Evolutionary conservation across 139 green algal species (phyloP).

Genomic region (Tetradesmus lagerheimii): DNA sequence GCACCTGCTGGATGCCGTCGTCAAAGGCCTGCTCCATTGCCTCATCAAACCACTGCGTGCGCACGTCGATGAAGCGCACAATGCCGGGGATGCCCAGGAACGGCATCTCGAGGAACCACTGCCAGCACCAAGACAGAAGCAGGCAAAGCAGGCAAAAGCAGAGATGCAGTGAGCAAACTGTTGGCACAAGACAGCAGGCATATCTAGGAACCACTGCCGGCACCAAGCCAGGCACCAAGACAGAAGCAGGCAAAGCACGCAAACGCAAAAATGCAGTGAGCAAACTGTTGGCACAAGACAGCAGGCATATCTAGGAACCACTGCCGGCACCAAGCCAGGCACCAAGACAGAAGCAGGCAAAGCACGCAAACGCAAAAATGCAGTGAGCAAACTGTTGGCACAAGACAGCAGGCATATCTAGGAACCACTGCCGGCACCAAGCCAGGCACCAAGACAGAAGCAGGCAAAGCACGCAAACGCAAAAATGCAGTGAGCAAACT

Average conservation of each 20-base stretch:
- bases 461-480: neutral
- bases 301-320: neutral
- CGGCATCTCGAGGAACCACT: constrained; percentile 46
- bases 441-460: neutral
- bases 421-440: neutral
- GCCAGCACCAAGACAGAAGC: neutral
- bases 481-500: no score
- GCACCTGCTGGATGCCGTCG: constrained; percentile 63
- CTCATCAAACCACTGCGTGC: constrained; percentile 82
- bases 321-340: neutral
- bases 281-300: no score
- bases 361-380: neutral
- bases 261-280: neutral
- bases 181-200: neutral
- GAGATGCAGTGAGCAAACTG: no score
- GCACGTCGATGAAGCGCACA: constrained; percentile 81
- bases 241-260: no score
- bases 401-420: neutral
- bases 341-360: no score
- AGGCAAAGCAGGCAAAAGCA: neutral
- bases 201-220: neutral
- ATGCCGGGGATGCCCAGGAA: constrained; percentile 57
- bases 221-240: neutral
- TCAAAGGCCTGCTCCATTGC: constrained; percentile 58
- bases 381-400: no score